Evolutionary conservation across 2,329 filamentous ascomycete genomes (phyloP).

Genomic region (Pyrenophora teres): DNA sequence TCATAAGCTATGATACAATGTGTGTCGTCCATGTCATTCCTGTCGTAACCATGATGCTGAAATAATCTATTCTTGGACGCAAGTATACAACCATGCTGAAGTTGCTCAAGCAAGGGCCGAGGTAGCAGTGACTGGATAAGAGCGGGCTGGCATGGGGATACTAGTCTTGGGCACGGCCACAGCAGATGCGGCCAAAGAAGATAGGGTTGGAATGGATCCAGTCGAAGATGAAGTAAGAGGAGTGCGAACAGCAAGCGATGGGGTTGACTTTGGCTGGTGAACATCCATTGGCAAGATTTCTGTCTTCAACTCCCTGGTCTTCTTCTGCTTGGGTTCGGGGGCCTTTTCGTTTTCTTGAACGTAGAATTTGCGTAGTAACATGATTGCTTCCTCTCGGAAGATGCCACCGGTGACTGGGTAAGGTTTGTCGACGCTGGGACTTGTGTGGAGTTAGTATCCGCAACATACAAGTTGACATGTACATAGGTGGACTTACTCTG

Average conservation of each 20-base stretch:
- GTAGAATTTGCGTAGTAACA: slow-evolving; percentile 90
- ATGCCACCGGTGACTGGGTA: slow-evolving; percentile 86
- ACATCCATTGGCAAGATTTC: slow-evolving; percentile 57
- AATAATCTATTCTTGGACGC: background rate
- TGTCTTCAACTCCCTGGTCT: slow-evolving; percentile 66
- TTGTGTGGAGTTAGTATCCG: slow-evolving; percentile 41
- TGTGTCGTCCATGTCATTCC: background rate
- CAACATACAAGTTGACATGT: background rate
- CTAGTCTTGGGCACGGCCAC: slow-evolving; percentile 1
- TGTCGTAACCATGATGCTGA: background rate
- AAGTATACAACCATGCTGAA: slow-evolving; percentile 1
- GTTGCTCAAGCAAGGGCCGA: slow-evolving; percentile 7
- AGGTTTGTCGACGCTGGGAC: slow-evolving; percentile 72
- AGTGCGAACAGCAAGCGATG: slow-evolving; percentile 22
- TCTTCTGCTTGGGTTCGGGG: slow-evolving; percentile 67
- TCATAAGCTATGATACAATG: slow-evolving; percentile 9
- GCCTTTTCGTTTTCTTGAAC: slow-evolving; percentile 95
- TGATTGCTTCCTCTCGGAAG: slow-evolving; percentile 90
- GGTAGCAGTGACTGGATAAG: slow-evolving; percentile 2
- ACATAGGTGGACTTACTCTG: slow-evolving; percentile 54
- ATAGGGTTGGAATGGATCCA: slow-evolving; percentile 7
- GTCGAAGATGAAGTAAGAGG: slow-evolving; percentile 4
- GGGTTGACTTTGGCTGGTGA: slow-evolving; percentile 42
- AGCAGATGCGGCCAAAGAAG: slow-evolving; percentile 9
- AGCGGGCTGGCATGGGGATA: background rate